phyloP scores from a whole-genome alignment of 2,329 filamentous ascomycete species.

The Dactylellina haptotyla region DNA sequence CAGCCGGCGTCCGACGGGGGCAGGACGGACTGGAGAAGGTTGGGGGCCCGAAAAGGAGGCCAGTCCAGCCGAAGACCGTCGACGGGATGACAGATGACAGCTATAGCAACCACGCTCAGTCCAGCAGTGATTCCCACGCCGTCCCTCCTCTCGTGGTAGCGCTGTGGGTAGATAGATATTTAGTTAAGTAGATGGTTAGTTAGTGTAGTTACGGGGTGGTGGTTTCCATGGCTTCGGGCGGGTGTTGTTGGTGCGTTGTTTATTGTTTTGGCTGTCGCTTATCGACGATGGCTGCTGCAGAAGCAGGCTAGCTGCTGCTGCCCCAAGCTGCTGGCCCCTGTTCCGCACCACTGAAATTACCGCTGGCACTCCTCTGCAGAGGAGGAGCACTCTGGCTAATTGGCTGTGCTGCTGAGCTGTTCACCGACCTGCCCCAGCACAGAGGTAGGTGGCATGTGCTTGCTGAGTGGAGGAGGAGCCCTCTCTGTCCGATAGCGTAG shows the following conservation, averaged over 20 bases:
- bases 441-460: constrained; percentile 1
- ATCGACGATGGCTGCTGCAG: constrained; percentile 7
- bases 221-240: constrained; percentile 43
- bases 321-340: constrained; percentile 22
- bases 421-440: not conserved
- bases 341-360: not conserved
- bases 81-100: too few relatives aligned
- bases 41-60: too few relatives aligned
- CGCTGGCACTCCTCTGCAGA: not conserved
- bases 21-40: too few relatives aligned
- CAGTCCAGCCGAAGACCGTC: too few relatives aligned
- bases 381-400: not conserved
- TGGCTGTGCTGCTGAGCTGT: not conserved
- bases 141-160: too few relatives aligned
- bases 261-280: constrained; percentile 24
- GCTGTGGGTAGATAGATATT: not conserved
- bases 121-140: too few relatives aligned
- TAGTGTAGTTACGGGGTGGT: not conserved
- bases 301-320: constrained; percentile 2
- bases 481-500: not conserved
- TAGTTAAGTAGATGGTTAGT: too few relatives aligned
- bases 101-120: too few relatives aligned
- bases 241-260: constrained; percentile 38
- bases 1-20: too few relatives aligned
- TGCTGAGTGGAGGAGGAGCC: not conserved